These are phyloP conservation scores for Phlyctochytrium planicorne DNA, from an alignment of 192 early-diverging fungal genomes.

Conservation along the genomic window DNA sequence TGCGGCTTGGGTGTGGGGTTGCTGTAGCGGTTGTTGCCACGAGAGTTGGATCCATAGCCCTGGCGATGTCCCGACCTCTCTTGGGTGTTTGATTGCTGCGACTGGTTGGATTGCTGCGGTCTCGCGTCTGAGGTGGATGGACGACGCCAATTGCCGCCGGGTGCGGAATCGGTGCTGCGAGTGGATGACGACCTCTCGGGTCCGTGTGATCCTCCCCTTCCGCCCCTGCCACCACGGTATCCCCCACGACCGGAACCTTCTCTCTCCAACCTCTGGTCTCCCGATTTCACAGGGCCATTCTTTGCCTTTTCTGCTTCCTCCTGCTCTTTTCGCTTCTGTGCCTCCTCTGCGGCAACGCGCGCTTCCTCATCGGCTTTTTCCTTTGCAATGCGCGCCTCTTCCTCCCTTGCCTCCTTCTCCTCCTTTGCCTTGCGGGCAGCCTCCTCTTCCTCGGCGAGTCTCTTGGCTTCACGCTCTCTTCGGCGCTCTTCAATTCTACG, in stretches of 20 bases:
- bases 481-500: slow-evolving; percentile 51
- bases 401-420: slow-evolving; percentile 24
- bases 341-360: slow-evolving; percentile 12
- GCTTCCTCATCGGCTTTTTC: slow-evolving; percentile 11
- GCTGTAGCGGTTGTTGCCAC: background rate
- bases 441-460: slow-evolving; percentile 29
- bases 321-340: slow-evolving; percentile 12
- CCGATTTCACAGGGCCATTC: slow-evolving; percentile 8
- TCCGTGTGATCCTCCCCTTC: too few species aligned
- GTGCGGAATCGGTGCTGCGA: too few species aligned
- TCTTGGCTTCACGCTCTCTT: slow-evolving; percentile 41
- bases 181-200: background rate
- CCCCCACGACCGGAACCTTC: background rate
- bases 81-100: too few species aligned
- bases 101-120: too few species aligned
- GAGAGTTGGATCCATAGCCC: background rate
- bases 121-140: background rate
- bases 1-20: background rate
- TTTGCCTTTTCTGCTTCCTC: slow-evolving; percentile 6
- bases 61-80: too few species aligned
- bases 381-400: slow-evolving; percentile 8
- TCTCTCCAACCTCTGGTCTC: background rate
- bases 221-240: background rate
- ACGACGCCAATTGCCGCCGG: background rate
- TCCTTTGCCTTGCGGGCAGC: slow-evolving; percentile 27